Evolutionary conservation across 805 yeast genomes (phyloP), one percentile per base, ranked within the genome.

Genomic region (Debaryomyces tyrocola): DNA sequence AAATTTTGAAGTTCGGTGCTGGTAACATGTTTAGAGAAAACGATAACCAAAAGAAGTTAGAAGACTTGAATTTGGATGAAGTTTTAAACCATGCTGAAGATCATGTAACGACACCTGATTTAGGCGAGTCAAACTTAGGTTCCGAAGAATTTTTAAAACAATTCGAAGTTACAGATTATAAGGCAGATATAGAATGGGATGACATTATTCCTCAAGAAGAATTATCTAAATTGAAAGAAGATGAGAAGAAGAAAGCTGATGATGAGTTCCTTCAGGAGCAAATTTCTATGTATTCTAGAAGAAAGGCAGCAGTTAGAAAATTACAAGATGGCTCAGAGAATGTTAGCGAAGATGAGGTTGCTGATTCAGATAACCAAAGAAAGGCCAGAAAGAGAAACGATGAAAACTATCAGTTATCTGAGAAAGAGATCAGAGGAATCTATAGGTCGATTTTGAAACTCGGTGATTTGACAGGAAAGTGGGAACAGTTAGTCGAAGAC

Each of bases 171-270:
- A 94, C 99, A 0, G 99, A 94, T 64, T 95, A 91, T 66, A 94
- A 94, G 71, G 98, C 99, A 0, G 97, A 92, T 65, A 90, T 92
- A 50, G 95, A 90, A 53, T 94, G 99, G 99, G 98, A 94, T 70
- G 99, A 94, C 66, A 94, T 94, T 56, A 94, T 94, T 58, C 99
- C 99, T 0, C 91, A 89, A 53, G 96, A 88, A 38, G 99, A 94
- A 65, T 75, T 95, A 52, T 78, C 83, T 49, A 89, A 87, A 63
- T 76, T 94, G 57, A 94, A 94, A 63, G 96, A 87, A 53, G 96
- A 90, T 46, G 99, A 94, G 63, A 84, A 86, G 74, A 85, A 83
- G 63, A 79, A 87, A 43, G 79, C 84, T 38, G 97, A 94, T 54
- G 97, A 92, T 52, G 86, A 83, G 53, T 91, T 82, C 59, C 77